Conservation (phyloP, 148 eudicot species). For the Silene uniflora region DNA sequence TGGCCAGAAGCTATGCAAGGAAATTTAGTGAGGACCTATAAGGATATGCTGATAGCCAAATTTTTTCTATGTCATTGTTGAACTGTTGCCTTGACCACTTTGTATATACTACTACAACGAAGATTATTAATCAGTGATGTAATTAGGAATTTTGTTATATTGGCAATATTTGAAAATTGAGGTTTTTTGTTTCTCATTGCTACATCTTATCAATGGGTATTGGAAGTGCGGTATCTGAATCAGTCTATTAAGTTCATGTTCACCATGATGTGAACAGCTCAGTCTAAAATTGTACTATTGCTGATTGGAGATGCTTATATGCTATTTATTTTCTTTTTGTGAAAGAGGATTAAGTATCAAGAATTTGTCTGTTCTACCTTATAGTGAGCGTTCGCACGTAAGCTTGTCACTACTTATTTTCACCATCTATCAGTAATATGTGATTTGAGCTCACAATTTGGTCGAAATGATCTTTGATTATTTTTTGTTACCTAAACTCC, state of each 20-base stretch:
- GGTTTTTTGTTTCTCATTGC: background rate
- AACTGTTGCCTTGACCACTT: background rate
- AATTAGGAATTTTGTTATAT: background rate
- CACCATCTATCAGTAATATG: background rate
- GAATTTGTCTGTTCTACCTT: background rate
- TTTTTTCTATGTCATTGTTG: background rate
- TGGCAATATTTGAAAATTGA: background rate
- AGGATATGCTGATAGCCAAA: background rate
- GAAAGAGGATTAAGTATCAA: background rate
- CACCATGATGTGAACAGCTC: background rate
- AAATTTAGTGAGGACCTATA: background rate
- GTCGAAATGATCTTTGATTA: background rate
- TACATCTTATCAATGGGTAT: background rate
- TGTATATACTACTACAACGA: background rate
- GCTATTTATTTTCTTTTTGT: background rate
- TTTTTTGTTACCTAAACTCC: background rate
- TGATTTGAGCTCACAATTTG: conserved; percentile 5
- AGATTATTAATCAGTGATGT: background rate
- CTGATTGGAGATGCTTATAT: too few species aligned
- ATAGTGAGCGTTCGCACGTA: background rate
- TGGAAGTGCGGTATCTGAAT: background rate
- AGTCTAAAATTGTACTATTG: background rate
- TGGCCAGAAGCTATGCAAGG: conserved; percentile 2
- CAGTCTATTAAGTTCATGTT: background rate
- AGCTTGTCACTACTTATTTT: background rate